Evolutionary conservation across 2,329 filamentous ascomycete species (phyloP).

Genomic region (Escovopsis weberi): DNA sequence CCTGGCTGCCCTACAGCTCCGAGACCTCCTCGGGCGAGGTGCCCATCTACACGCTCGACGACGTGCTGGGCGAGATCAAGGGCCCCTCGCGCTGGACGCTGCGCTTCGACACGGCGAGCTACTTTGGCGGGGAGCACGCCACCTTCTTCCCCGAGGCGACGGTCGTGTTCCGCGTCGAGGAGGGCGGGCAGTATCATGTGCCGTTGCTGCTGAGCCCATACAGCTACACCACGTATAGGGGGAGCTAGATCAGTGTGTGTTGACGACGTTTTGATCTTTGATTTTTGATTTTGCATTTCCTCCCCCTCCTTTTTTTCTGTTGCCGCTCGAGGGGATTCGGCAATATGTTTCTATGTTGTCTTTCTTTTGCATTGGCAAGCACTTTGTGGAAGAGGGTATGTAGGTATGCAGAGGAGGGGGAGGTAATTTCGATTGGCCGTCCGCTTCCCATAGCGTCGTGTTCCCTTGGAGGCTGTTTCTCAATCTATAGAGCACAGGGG

Average conservation of each 20-base stretch:
- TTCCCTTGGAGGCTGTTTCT: too few relatives aligned
- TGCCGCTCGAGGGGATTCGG: too few relatives aligned
- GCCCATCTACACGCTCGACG: slow-evolving; percentile 41
- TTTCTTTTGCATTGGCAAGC: too few relatives aligned
- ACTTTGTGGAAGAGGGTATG: too few relatives aligned
- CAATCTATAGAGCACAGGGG: too few relatives aligned
- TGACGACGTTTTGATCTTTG: too few relatives aligned
- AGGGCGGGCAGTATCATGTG: slow-evolving; percentile 62
- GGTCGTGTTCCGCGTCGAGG: slow-evolving; percentile 37
- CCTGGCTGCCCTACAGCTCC: slow-evolving; percentile 48
- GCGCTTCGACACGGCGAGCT: slow-evolving; percentile 56
- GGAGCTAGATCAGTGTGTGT: slow-evolving; percentile 34
- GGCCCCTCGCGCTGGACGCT: slow-evolving; percentile 48
- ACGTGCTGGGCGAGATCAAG: slow-evolving; percentile 33
- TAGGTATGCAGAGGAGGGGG: too few relatives aligned
- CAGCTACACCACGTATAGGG: slow-evolving; percentile 71
- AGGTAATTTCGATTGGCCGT: too few relatives aligned
- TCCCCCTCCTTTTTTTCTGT: too few relatives aligned
- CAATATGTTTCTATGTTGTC: too few relatives aligned
- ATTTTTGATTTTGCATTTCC: too few relatives aligned
- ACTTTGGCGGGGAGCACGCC: slow-evolving; percentile 51
- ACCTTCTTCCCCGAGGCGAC: slow-evolving; percentile 48
- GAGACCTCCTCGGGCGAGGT: slow-evolving; percentile 37
- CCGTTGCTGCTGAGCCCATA: slow-evolving; percentile 64
- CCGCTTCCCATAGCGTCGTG: too few relatives aligned